Evolutionary conservation across 2,329 filamentous ascomycete species (phyloP), one percentile per base, ranked within the genome.

Genomic region (Diaporthe velutina): DNA sequence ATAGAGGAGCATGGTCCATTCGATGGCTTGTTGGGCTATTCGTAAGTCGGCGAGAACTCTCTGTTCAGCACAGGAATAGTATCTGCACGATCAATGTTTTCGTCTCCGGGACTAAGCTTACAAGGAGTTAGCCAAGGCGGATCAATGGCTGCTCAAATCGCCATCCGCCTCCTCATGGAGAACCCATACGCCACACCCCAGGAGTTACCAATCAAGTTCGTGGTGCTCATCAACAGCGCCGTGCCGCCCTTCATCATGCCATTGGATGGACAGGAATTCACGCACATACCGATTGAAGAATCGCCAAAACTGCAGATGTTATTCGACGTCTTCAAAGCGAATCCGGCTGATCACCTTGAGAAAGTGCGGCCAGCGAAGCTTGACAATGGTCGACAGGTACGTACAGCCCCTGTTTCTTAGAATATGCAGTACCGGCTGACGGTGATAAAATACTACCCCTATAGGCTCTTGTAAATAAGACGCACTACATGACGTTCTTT

Each of bases 1-100:
- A 75, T 75, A 73, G 61, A 75, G 45, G 74, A 75, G 1, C 74
- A 75, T 64, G 74, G 74, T 12, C 74, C 74, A 38, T 75, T 75
- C 57, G 74, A 75, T 30, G 74, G 74, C 9, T 42, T 75, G 33
- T 35, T 75, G 38, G 74, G 74, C 40, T 68, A 64, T 40, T 73
- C 71, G 71, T 73, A 68, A 73, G 71, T 73, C 19, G 5, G 10
- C 38, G 19, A 57, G 19, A 67, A 50, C 6, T 35, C 60, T 60
- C 30, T 60, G 22, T 52, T 55, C 4, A 57, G 30, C 13, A 35
- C 25, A 17, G 17, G 25, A 4, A 70, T 17, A 55, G 17, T 33
- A 57, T 2, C 38, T 38, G n/a, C n/a, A 38, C 25, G 5, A 28
- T 57, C 40, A 45, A 17, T 45, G 8, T 25, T 42, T 28, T 45